A percentile compares a stretch with the other conserved stretches of the same genome.
These are phyloP conservation scores for Mycena galericulata DNA, from an alignment of 768 basidiomycete genomes.

Conservation along the genomic window DNA sequence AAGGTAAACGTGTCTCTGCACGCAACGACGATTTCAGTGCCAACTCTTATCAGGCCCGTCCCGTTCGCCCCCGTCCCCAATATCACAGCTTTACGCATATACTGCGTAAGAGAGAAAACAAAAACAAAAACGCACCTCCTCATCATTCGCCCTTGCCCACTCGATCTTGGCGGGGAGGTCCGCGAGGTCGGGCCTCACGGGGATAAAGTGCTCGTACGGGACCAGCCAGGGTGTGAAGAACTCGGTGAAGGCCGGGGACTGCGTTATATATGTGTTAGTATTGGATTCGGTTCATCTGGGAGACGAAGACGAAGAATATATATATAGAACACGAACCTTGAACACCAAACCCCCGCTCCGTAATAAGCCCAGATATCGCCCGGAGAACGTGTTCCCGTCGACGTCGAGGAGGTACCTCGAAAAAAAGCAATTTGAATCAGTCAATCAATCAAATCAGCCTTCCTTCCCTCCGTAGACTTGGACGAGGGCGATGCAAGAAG, in stretches of 20 bases:
- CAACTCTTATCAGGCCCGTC: too few relatives aligned
- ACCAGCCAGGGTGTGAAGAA: constrained; percentile 30
- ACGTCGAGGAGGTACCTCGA: constrained; percentile 33
- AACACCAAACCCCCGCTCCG: constrained; percentile 35
- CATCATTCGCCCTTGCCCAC: constrained; percentile 25
- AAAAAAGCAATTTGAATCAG: not conserved
- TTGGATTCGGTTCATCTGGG: not conserved
- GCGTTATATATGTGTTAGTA: not conserved
- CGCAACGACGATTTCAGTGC: too few relatives aligned
- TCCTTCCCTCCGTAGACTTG: not conserved
- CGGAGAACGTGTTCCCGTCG: constrained; percentile 35
- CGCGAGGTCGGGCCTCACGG: constrained; percentile 23
- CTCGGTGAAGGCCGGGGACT: constrained; percentile 26
- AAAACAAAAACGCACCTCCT: constrained; percentile 4
- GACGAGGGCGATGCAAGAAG: too few relatives aligned
- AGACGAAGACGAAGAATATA: not conserved
- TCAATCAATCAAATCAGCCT: too few relatives aligned
- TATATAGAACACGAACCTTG: constrained; percentile 19
- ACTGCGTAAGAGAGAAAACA: not conserved
- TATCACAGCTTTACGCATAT: too few relatives aligned
- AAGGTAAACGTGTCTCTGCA: too few relatives aligned
- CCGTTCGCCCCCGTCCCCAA: too few relatives aligned
- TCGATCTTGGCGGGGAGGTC: constrained; percentile 24
- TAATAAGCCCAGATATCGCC: constrained; percentile 31
- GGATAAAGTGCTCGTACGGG: constrained; percentile 30